Percentiles rank a stretch among this genome's conserved stretches.
phyloP scores from a whole-genome alignment of 2,329 filamentous ascomycete species.

The Zymoseptoria tritici region DNA sequence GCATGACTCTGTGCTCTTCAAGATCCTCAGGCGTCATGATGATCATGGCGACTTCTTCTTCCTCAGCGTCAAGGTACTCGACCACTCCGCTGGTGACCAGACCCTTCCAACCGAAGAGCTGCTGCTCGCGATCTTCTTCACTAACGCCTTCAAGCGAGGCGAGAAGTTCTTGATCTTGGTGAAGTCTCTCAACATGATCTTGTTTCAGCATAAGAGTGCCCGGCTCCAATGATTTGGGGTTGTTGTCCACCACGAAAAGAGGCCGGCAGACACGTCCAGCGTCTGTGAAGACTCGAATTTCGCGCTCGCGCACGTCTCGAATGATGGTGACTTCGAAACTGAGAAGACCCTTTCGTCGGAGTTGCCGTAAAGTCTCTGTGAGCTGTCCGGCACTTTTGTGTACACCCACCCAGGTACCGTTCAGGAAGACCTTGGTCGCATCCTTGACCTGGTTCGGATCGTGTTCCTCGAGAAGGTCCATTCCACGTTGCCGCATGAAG shows the following conservation, averaged over 20 bases:
- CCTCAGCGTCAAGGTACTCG: slow-evolving; percentile 94
- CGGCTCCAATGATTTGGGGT: slow-evolving; percentile 63
- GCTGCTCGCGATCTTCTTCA: slow-evolving; percentile 49
- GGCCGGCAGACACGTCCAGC: slow-evolving; percentile 91
- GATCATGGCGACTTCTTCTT: slow-evolving; percentile 98
- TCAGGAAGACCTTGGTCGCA: slow-evolving; percentile 96
- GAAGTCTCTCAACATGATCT: slow-evolving; percentile 70
- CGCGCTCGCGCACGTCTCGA: slow-evolving; percentile 89
- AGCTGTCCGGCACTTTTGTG: slow-evolving; percentile 83
- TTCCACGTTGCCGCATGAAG: slow-evolving; percentile 91
- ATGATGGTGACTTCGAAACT: slow-evolving; percentile 91
- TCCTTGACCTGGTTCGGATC: slow-evolving; percentile 61
- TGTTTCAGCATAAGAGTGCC: slow-evolving; percentile 77
- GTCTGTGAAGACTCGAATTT: slow-evolving; percentile 98
- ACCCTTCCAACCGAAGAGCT: slow-evolving; percentile 80
- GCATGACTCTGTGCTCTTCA: slow-evolving; percentile 48
- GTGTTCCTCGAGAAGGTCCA: slow-evolving; percentile 96
- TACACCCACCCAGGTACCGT: slow-evolving; percentile 95
- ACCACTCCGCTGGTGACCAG: slow-evolving; percentile 78
- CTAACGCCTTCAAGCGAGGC: slow-evolving; percentile 40
- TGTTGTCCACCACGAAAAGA: slow-evolving; percentile 86
- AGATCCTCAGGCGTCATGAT: slow-evolving; percentile 97
- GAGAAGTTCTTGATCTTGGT: slow-evolving; percentile 58
- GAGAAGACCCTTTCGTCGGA: slow-evolving; percentile 64
- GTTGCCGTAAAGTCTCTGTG: slow-evolving; percentile 46